phyloP scores from a whole-genome alignment of 108 stramenopile species.

The Mayamaea pseudoterrestris region DNA sequence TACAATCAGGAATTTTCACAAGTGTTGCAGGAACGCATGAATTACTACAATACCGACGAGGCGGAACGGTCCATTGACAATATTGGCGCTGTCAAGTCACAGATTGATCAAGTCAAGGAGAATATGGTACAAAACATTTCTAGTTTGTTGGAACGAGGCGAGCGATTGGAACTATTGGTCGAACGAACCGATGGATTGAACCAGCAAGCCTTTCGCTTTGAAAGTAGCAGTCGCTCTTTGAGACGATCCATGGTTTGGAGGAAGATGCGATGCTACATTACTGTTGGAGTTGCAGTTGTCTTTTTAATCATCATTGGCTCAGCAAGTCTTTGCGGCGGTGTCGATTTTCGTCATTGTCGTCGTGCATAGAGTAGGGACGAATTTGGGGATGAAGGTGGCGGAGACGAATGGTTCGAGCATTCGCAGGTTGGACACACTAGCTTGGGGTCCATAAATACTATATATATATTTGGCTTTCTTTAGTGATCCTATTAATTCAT shows the following conservation, averaged over 20 bases:
- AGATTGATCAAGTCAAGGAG: constrained; percentile 91
- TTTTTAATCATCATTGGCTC: constrained; percentile 49
- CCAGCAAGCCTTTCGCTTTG: constrained; percentile 89
- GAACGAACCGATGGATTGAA: constrained; percentile 93
- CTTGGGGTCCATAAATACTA: too few relatives aligned
- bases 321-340: constrained; percentile 51
- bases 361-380: too few relatives aligned
- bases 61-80: constrained; percentile 57
- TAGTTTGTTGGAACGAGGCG: constrained; percentile 91
- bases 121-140: constrained; percentile 97
- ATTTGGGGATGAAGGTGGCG: too few relatives aligned
- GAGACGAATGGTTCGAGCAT: too few relatives aligned
- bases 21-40: constrained; percentile 74
- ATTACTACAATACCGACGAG: constrained; percentile 79
- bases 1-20: constrained; percentile 85
- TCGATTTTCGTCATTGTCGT: constrained; percentile 58
- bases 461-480: too few relatives aligned
- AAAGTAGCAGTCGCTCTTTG: constrained; percentile 61
- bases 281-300: constrained; percentile 32
- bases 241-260: constrained; percentile 83
- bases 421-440: too few relatives aligned
- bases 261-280: constrained; percentile 55
- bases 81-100: constrained; percentile 68
- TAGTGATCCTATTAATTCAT: too few relatives aligned
- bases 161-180: constrained; percentile 96